A percentile compares a stretch with the other conserved stretches of the same genome.
Conservation (phyloP, 495 filamentous ascomycete species). For the Astrocystis sublimbata region DNA sequence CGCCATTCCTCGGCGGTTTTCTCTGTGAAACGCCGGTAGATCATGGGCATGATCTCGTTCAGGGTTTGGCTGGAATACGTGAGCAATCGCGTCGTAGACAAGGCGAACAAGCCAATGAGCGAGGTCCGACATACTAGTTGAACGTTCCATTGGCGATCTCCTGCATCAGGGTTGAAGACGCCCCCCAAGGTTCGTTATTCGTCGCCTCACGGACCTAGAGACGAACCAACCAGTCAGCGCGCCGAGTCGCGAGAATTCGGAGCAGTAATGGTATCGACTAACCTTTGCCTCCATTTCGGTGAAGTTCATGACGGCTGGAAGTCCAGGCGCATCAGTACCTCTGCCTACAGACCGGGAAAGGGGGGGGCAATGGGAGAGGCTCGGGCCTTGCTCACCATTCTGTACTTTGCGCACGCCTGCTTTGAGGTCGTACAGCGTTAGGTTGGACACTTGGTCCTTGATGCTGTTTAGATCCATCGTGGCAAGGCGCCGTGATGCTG, state of each 20-base stretch:
- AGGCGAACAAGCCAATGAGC: not conserved
- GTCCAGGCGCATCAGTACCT: conserved; percentile 17
- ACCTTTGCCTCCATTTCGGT: conserved; percentile 99
- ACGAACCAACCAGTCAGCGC: conserved; percentile 21
- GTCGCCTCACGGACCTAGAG: conserved; percentile 88
- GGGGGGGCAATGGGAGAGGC: not conserved
- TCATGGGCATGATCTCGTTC: conserved; percentile 99
- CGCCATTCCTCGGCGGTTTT: conserved; percentile 98
- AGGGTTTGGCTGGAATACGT: conserved; percentile 72
- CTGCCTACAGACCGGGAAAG: not conserved
- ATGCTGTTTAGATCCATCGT: conserved; percentile 84
- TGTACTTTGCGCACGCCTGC: conserved; percentile 96
- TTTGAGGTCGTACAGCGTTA: conserved; percentile 96
- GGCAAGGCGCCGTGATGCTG: conserved; percentile 17
- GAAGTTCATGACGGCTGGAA: conserved; percentile 94
- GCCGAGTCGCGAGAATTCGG: not conserved
- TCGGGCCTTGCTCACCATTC: conserved; percentile 71
- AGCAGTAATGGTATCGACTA: conserved; percentile 25
- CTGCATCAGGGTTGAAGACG: conserved; percentile 83
- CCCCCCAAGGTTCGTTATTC: conserved; percentile 97
- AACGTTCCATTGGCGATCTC: conserved; percentile 98
- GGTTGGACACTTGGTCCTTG: conserved; percentile 86
- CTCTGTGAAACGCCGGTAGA: conserved; percentile 98
- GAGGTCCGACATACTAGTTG: conserved; percentile 77
- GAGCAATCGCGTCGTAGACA: conserved; percentile 1